phyloP scores from a whole-genome alignment of 306 rosid species.

The Lablab purpureus region DNA sequence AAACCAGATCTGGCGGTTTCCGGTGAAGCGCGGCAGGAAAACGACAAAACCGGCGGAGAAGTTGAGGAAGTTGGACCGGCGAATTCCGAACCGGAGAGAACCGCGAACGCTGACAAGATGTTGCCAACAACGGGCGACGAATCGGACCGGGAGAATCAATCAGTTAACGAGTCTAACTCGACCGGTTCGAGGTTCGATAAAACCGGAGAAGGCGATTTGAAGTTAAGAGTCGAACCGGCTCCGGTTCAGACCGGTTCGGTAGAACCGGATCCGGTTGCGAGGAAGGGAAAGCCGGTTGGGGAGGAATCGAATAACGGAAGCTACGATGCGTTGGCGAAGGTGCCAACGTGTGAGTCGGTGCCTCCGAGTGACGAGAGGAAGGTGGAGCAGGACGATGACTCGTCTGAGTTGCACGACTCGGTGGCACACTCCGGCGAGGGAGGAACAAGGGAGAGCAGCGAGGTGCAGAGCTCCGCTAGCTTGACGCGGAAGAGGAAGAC shows the following conservation, averaged over 20 bases:
- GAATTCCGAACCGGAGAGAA: constrained; percentile 49
- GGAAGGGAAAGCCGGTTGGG: constrained; percentile 47
- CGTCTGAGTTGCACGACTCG: constrained; percentile 71
- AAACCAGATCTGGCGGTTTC: constrained; percentile 75
- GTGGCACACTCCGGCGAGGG: constrained; percentile 66
- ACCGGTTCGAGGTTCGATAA: constrained; percentile 74
- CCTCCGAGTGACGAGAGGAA: constrained; percentile 60
- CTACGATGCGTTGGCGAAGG: constrained; percentile 61
- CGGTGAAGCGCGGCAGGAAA: constrained; percentile 53
- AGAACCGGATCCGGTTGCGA: constrained; percentile 42
- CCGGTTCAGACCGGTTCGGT: constrained; percentile 43
- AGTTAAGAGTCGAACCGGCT: constrained; percentile 29
- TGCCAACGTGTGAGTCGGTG: constrained; percentile 51
- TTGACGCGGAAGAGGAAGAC: constrained; percentile 60
- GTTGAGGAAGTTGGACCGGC: constrained; percentile 42
- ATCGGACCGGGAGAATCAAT: constrained; percentile 74
- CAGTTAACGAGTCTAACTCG: constrained; percentile 85
- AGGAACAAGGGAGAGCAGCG: constrained; percentile 72
- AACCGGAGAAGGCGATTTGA: constrained; percentile 42
- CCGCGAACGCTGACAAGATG: constrained; percentile 32
- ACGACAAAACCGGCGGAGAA: constrained; percentile 58
- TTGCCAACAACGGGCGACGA: constrained; percentile 54
- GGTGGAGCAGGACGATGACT: constrained; percentile 52
- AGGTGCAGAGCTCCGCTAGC: constrained; percentile 87
- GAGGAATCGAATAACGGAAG: constrained; percentile 78